Evolutionary conservation across 495 filamentous ascomycete genomes (phyloP).

Genomic region (Aspergillus sparsus): DNA sequence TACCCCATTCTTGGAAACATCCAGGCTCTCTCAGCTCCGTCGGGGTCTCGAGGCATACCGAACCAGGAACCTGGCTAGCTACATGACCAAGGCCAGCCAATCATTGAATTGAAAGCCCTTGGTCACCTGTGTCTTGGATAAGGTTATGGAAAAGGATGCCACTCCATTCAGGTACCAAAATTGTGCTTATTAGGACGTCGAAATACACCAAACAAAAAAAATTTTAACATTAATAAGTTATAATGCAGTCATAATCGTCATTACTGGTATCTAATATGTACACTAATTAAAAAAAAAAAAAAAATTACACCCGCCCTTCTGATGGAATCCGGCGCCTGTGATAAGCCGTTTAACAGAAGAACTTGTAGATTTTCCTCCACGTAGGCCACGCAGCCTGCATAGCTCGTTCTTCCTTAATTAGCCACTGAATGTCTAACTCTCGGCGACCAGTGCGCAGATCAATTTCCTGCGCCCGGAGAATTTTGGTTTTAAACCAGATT

Average conservation of each 20-base stretch:
- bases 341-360: constrained; percentile 49
- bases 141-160: too few species aligned
- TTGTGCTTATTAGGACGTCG: too few species aligned
- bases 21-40: too few species aligned
- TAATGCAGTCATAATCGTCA: constrained; percentile 7
- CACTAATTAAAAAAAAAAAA: constrained; percentile 3
- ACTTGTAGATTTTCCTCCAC: constrained; percentile 78
- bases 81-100: too few species aligned
- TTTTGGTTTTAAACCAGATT: constrained; percentile 67
- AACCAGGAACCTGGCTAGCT: too few species aligned
- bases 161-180: too few species aligned
- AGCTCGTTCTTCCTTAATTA: constrained; percentile 73
- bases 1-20: too few species aligned
- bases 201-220: too few species aligned
- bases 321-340: neutral
- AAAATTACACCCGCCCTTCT: neutral
- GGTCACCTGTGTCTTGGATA: too few species aligned
- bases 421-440: constrained; percentile 75
- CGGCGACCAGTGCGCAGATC: constrained; percentile 86
- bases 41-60: too few species aligned
- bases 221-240: too few species aligned
- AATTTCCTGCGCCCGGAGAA: constrained; percentile 69
- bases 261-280: neutral
- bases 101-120: too few species aligned
- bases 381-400: constrained; percentile 72